phyloP scores from a whole-genome alignment of 768 basidiomycete genomes.

The Auriscalpium orientale region DNA sequence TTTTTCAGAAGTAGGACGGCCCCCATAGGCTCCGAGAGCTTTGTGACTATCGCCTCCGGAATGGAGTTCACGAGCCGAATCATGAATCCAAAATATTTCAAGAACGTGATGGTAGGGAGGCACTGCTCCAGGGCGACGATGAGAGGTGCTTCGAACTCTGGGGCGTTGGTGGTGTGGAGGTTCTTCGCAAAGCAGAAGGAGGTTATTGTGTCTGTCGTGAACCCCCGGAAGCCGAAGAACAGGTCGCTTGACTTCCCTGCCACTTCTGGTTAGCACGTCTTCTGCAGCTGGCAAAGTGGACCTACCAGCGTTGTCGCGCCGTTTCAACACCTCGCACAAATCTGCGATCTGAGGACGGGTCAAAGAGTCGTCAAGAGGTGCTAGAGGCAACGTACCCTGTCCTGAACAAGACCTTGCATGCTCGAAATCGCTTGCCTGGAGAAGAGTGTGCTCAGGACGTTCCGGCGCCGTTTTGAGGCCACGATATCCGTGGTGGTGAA shows the following conservation, averaged over 20 bases:
- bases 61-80: neutral
- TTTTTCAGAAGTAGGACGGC: neutral
- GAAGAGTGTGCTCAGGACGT: neutral
- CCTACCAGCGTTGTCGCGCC: neutral
- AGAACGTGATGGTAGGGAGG: neutral
- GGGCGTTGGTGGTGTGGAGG: neutral
- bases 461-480: neutral
- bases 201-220: neutral
- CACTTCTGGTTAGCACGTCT: too few species aligned
- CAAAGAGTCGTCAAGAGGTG: too few species aligned
- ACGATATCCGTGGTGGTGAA: neutral
- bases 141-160: neutral
- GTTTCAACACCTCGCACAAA: too few species aligned
- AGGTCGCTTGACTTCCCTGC: conserved; percentile 1
- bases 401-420: neutral
- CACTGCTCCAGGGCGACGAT: neutral
- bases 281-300: neutral
- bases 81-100: neutral
- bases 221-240: neutral
- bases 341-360: neutral
- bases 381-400: neutral
- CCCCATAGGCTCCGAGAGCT: neutral
- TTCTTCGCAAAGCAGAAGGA: neutral
- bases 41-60: neutral
- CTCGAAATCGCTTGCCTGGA: neutral